These are phyloP conservation scores for Chaetoscypha palmicola DNA, from an alignment of 2,329 filamentous ascomycete genomes.

Conservation along the genomic window DNA sequence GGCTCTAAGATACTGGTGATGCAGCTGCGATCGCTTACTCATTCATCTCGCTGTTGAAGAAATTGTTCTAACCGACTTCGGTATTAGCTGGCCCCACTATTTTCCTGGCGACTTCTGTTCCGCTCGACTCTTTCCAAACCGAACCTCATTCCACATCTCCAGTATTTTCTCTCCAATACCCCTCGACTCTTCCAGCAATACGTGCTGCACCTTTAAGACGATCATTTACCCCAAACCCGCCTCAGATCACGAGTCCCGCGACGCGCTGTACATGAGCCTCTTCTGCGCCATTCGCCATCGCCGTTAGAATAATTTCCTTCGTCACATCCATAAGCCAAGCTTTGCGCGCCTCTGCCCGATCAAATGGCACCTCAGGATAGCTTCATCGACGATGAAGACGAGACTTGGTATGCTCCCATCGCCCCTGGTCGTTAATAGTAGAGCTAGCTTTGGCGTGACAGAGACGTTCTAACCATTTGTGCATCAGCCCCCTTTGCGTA, in stretches of 20 bases:
- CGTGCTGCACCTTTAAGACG: background rate
- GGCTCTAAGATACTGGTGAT: background rate
- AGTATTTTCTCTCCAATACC: background rate
- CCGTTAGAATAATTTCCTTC: background rate
- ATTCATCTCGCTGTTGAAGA: background rate
- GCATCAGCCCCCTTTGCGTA: conserved; percentile 81
- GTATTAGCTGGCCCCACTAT: too few species aligned
- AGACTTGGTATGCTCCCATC: conserved; percentile 50
- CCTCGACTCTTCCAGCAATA: background rate
- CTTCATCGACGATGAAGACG: conserved; percentile 66
- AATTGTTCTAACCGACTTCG: background rate
- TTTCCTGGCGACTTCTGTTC: background rate
- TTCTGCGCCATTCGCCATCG: conserved; percentile 10
- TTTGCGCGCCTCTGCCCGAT: conserved; percentile 12
- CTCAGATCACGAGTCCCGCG: conserved; percentile 10
- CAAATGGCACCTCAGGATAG: conserved; percentile 61
- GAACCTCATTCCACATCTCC: background rate
- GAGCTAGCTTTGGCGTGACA: background rate
- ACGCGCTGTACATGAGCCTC: conserved; percentile 17
- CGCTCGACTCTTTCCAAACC: background rate
- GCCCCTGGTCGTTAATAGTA: background rate
- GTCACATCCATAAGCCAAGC: conserved; percentile 1
- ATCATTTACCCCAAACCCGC: background rate
- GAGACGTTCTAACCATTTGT: conserved; percentile 23
- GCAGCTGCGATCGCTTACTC: background rate